Evolutionary conservation across 169 alveolate species (phyloP).

Genomic region (Fabrea salina): DNA sequence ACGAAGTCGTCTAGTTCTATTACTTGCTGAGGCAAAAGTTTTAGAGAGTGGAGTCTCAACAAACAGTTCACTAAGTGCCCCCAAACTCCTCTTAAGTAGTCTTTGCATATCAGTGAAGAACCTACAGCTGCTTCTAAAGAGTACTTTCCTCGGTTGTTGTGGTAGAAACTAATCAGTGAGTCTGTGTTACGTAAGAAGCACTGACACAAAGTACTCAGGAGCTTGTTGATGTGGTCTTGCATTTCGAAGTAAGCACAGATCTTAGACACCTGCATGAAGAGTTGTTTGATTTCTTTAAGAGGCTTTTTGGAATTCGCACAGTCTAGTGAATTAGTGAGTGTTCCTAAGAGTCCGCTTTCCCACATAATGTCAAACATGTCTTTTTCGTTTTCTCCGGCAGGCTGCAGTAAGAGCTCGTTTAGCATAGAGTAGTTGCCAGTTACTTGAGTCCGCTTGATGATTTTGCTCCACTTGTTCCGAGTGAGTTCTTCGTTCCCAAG

Average conservation of each 20-base stretch:
- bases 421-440: neutral
- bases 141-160: neutral
- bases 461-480: neutral
- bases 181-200: neutral
- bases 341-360: slow-evolving; percentile 19
- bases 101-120: neutral
- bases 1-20: slow-evolving; percentile 26
- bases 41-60: neutral
- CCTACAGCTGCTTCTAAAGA: slow-evolving; percentile 9
- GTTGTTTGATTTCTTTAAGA: neutral
- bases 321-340: neutral
- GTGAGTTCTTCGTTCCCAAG: neutral
- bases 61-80: slow-evolving; percentile 3
- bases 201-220: neutral
- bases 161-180: neutral
- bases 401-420: neutral
- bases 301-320: neutral
- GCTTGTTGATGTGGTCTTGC: neutral
- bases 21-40: slow-evolving; percentile 7
- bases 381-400: slow-evolving; percentile 25
- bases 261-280: neutral
- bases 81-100: neutral
- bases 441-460: neutral
- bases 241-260: neutral
- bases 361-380: slow-evolving; percentile 12